phyloP scores from a whole-genome alignment of 768 basidiomycete genomes.

The Tulasnella sp. region DNA sequence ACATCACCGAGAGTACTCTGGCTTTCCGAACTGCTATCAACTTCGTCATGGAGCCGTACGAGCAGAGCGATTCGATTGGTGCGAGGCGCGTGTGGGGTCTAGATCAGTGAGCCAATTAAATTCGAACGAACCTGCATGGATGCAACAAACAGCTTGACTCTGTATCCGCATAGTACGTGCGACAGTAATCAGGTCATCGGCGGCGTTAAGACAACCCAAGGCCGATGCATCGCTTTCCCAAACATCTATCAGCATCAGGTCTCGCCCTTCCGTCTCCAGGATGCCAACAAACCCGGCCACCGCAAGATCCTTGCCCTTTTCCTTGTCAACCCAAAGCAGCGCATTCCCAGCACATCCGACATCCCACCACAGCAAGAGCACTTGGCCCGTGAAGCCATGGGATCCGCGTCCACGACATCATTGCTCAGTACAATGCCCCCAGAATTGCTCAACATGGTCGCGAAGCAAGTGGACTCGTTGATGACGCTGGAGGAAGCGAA shows the following conservation, averaged over 20 bases:
- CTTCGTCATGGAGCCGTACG: slow-evolving; percentile 21
- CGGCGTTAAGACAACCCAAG: not conserved
- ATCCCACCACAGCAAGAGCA: slow-evolving; percentile 8
- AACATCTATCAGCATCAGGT: slow-evolving; percentile 16
- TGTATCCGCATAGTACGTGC: not conserved
- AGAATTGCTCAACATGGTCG: slow-evolving; percentile 7
- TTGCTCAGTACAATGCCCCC: not conserved
- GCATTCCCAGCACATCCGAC: slow-evolving; percentile 1
- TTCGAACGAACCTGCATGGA: too few species aligned
- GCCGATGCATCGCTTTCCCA: slow-evolving; percentile 16
- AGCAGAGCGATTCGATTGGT: slow-evolving; percentile 22
- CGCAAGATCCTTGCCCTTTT: slow-evolving; percentile 15
- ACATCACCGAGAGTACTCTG: slow-evolving; percentile 28
- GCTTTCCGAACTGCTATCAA: slow-evolving; percentile 25
- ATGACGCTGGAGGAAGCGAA: slow-evolving; percentile 11
- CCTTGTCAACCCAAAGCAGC: not conserved
- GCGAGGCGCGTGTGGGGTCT: slow-evolving; percentile 39
- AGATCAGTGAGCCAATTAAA: not conserved
- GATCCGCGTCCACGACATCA: not conserved
- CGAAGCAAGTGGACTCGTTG: not conserved
- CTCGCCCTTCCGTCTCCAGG: slow-evolving; percentile 8
- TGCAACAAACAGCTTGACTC: not conserved
- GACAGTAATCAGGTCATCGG: slow-evolving; percentile 1
- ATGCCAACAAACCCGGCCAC: slow-evolving; percentile 8
- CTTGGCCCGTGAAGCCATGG: not conserved